Evolutionary conservation across 1,139 yeast species (phyloP), one percentile per base, ranked within the genome.

Genomic region (Pneumocystis sp.): DNA sequence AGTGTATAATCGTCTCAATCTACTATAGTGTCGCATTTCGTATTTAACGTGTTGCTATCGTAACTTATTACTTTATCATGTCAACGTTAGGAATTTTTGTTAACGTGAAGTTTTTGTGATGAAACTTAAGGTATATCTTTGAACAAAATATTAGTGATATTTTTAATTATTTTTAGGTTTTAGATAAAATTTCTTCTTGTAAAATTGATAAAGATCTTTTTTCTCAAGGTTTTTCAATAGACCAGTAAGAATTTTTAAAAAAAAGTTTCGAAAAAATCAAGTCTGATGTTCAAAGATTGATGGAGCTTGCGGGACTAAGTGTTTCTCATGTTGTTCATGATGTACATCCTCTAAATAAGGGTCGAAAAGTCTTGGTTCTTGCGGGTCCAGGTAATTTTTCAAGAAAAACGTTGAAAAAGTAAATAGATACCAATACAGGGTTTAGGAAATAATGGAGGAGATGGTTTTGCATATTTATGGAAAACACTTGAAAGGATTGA

Each of bases 361-460:
- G 74, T 65, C 74, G 76, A 29, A 78, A 78, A 59, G 84, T 91
- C 0, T 76, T 91, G 63, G 82, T 93, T 2, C 78, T 91, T 7
- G 89, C 86, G 7, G 98, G 98, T 0, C 97, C 97, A 0, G 98
- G 98, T 0, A 93, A 93, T 10, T 25, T 72, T 93, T 93, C 97
- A 85, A 68, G 66, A 21, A 70, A 61, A 40, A 19, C 25, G 42
- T 19, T 37, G 17, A 21, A 12, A 5, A 45, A 40, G 10, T 19
- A 25, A 39, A 44, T 7, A 34, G 5, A 10, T 15, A 39, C 25
- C 7, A 34, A 17, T 35, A 40, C 29, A n/a, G 50, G 50, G 63
- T 35, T 64, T 62, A 8, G 67, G 67, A 21, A 65, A 66, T 57
- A 31, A 60, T 68, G 77, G 91, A 2, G 98, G 98, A 0, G 98